Conservation (phyloP, 352 stramenopile species). For the Globisporangium megalacanthum region DNA sequence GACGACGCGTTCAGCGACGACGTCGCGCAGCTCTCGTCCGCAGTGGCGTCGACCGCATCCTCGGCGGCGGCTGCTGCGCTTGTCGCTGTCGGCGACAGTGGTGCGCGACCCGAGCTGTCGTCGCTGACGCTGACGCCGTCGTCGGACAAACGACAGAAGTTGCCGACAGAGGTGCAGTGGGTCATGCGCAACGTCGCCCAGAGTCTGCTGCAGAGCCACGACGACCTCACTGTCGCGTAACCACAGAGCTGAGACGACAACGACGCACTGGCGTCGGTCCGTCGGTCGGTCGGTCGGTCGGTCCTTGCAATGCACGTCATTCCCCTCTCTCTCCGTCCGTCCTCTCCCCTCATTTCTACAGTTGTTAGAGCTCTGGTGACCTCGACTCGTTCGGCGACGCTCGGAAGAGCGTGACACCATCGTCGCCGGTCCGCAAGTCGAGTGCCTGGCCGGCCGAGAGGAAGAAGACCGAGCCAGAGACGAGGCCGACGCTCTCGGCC, state of each 20-base stretch:
- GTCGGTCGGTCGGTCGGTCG: too few species aligned
- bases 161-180: slow-evolving; percentile 58
- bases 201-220: slow-evolving; percentile 55
- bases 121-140: slow-evolving; percentile 9
- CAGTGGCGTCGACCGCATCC: background rate
- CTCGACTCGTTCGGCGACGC: slow-evolving; percentile 49
- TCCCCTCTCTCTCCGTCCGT: background rate
- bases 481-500: background rate
- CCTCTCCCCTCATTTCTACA: background rate
- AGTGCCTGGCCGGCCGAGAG: slow-evolving; percentile 39
- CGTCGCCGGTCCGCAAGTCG: slow-evolving; percentile 25
- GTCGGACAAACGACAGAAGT: slow-evolving; percentile 14
- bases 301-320: slow-evolving; percentile 3
- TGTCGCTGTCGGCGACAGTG: background rate
- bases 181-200: slow-evolving; percentile 71
- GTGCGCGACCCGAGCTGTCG: background rate
- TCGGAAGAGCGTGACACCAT: slow-evolving; percentile 38
- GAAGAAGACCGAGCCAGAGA: slow-evolving; percentile 46
- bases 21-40: background rate
- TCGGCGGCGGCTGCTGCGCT: background rate
- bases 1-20: slow-evolving; percentile 18
- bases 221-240: slow-evolving; percentile 29
- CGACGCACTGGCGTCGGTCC: background rate
- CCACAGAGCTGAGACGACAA: background rate
- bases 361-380: background rate